Evolutionary conservation across 163 green algal genomes (phyloP), one percentile per base, ranked within the genome.

Genomic region (Scenedesmus sp.): DNA sequence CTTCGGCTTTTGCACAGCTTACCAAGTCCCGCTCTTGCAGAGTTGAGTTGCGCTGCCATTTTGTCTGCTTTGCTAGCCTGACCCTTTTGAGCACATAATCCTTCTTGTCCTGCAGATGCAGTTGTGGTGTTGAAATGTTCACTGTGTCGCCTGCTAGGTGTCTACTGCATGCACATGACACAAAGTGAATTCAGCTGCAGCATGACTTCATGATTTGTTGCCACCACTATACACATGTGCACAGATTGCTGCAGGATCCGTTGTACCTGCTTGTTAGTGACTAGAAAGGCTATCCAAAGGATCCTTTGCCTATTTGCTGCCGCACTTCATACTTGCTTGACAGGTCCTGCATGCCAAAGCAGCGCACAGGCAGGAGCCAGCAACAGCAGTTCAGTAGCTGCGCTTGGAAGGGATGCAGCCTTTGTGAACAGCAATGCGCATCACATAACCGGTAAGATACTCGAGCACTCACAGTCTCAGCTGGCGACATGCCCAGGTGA

Each of bases 271-370:
- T 94, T 95, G 37, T 95, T 91, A 24, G 92, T 89, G 0, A 95
- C 96, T 49, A 98, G 90, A 83, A 96, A 97, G 3, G 97, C 97
- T 12, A 89, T 20, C 97, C 97, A 93, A 98, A 99, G 30, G 95
- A 96, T 1, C 97, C 97, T 40, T 96, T 95, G 10, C 97, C 97
- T 73, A 99, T 96, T 72, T 94, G 89, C 79, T 96, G 92, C 26
- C 93, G 90, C 16, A 98, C 81, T 24, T 97, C 93, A 83, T 98
- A 97, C 46, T 97, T 81, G 24, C 44, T 72, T 20, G 18, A 33
- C 61, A 43, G 49, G 81, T 92, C 87, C 53, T 78, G 40, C 76
- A 72, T 35, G 65, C 24, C 18, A 4, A 37, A 13, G 44, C 13
- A 72, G 79, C 42, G 79, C 43, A 24, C 18, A 85, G 73, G 37